Conservation (phyloP, 306 rosid species). For the Cajanus cajan region DNA sequence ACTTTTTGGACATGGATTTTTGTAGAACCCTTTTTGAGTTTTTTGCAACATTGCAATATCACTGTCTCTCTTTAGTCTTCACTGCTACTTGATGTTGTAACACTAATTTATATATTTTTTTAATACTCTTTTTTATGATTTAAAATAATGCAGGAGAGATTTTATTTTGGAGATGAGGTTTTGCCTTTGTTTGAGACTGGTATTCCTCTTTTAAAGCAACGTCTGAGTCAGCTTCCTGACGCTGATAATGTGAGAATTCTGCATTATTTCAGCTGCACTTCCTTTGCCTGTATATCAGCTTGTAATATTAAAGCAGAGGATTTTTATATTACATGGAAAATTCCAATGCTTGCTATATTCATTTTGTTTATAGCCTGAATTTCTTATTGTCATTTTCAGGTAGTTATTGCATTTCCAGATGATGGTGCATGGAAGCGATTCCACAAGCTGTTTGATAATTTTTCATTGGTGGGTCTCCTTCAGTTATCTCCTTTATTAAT, state of each 20-base stretch:
- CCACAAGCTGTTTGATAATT: conserved; percentile 85
- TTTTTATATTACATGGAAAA: neutral
- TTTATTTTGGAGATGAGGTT: conserved; percentile 94
- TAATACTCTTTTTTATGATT: neutral
- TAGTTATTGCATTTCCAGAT: conserved; percentile 95
- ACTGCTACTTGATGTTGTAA: neutral
- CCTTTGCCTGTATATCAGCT: neutral
- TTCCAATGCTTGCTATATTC: neutral
- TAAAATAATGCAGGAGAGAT: conserved; percentile 70
- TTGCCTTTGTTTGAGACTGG: conserved; percentile 98
- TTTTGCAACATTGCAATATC: neutral
- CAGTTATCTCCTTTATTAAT: neutral
- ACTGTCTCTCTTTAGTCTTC: conserved; percentile 4
- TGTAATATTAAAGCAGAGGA: neutral
- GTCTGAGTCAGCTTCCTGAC: conserved; percentile 78
- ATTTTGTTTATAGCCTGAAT: neutral
- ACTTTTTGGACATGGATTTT: neutral
- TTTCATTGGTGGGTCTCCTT: conserved; percentile 57
- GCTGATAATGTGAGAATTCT: conserved; percentile 57
- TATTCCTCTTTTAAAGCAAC: conserved; percentile 87
- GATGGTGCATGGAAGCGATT: conserved; percentile 99
- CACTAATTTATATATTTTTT: neutral
- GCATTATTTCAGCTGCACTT: neutral
- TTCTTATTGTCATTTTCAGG: conserved; percentile 47
- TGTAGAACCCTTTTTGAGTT: neutral